These are phyloP conservation scores for Rheum nobile DNA, from an alignment of 148 eudicot species.

Conservation along the genomic window DNA sequence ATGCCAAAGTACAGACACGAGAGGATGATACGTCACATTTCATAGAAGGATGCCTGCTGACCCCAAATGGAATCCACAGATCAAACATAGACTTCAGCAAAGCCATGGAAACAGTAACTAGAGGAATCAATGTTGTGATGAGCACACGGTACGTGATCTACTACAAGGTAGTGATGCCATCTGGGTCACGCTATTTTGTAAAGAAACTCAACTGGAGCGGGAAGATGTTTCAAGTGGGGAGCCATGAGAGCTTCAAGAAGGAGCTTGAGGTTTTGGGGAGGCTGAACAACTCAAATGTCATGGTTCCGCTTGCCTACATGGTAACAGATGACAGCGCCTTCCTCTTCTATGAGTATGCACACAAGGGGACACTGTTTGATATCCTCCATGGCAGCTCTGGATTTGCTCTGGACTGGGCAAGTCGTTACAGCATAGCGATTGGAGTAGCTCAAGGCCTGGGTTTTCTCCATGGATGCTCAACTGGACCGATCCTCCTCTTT, in stretches of 20 bases:
- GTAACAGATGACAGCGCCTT: constrained; percentile 51
- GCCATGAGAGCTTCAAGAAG: constrained; percentile 41
- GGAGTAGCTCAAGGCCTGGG: constrained; percentile 80
- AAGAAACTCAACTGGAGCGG: constrained; percentile 72
- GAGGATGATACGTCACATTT: constrained; percentile 24
- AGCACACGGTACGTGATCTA: constrained; percentile 58
- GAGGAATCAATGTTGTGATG: constrained; percentile 29
- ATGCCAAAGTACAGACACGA: constrained; percentile 20
- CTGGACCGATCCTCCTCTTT: constrained; percentile 57
- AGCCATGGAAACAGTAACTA: constrained; percentile 53
- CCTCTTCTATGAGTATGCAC: constrained; percentile 52
- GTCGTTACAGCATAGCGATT: constrained; percentile 69
- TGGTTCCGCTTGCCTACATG: constrained; percentile 77
- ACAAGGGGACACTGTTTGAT: constrained; percentile 55
- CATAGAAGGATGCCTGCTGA: constrained; percentile 33
- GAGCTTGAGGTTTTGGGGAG: constrained; percentile 54
- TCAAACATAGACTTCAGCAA: constrained; percentile 54
- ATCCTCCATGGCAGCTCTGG: constrained; percentile 41
- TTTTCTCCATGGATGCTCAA: constrained; percentile 58
- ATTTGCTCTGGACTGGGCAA: constrained; percentile 58
- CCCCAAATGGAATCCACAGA: constrained; percentile 40
- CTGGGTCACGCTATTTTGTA: constrained; percentile 54
- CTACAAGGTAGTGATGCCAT: constrained; percentile 68
- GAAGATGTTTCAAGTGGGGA: constrained; percentile 40
- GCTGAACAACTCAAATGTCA: constrained; percentile 65